Evolutionary conservation across 2,329 filamentous ascomycete species (phyloP).

Genomic region (Trichoderma atroviride): DNA sequence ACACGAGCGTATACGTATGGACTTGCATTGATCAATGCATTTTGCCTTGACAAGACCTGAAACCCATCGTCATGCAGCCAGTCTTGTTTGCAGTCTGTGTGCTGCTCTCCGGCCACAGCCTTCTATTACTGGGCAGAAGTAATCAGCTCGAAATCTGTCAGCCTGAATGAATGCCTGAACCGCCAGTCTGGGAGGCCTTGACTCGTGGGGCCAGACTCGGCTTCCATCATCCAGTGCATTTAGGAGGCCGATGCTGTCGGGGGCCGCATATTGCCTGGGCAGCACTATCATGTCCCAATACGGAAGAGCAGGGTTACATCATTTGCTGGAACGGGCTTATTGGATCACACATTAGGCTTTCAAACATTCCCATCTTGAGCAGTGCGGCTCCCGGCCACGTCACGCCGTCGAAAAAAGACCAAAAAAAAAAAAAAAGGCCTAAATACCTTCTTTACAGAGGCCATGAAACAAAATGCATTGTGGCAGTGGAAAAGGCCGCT

Average conservation of each 20-base stretch:
- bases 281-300: background rate
- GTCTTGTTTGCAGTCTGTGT: constrained; percentile 7
- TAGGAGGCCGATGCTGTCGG: background rate
- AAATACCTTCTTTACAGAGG: background rate
- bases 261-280: background rate
- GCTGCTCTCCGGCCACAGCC: background rate
- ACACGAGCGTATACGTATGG: background rate
- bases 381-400: background rate
- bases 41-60: background rate
- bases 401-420: background rate
- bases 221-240: background rate
- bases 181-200: background rate
- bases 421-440: background rate
- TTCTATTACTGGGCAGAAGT: background rate
- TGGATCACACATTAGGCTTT: background rate
- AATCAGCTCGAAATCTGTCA: background rate
- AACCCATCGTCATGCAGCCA: background rate
- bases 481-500: constrained; percentile 15
- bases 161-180: background rate
- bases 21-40: background rate
- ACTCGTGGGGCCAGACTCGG: background rate
- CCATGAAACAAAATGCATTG: background rate
- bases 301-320: constrained; percentile 16
- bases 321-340: constrained; percentile 3
- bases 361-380: background rate